Conservation (phyloP, 2,329 filamentous ascomycete species). For the Neoascochyta sp. region DNA sequence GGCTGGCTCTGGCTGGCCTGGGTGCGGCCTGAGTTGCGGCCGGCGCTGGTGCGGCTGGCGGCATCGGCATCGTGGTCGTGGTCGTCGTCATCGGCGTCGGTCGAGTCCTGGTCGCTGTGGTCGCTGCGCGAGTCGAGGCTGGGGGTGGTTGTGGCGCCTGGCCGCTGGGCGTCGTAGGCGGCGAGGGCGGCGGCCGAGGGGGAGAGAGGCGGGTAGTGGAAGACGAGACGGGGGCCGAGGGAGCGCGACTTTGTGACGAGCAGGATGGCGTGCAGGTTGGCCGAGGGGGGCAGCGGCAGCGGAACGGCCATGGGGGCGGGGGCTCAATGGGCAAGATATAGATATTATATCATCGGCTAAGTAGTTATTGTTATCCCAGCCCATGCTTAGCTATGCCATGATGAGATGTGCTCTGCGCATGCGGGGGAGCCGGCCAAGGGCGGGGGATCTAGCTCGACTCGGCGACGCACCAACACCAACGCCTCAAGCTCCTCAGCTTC, state of each 20-base stretch:
- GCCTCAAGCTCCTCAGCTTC: background rate
- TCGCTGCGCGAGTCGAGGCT: slow-evolving; percentile 33
- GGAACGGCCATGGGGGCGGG: too few relatives aligned
- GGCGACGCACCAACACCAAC: slow-evolving; percentile 1
- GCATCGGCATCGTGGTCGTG: slow-evolving; percentile 32
- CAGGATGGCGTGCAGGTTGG: slow-evolving; percentile 40
- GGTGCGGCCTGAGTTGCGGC: slow-evolving; percentile 29
- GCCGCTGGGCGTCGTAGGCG: slow-evolving; percentile 29
- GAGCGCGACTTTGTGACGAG: slow-evolving; percentile 40
- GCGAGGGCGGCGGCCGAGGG: slow-evolving; percentile 34
- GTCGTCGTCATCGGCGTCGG: slow-evolving; percentile 31
- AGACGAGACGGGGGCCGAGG: slow-evolving; percentile 40
- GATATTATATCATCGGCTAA: too few relatives aligned
- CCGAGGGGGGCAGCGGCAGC: slow-evolving; percentile 33
- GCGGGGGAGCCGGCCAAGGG: too few relatives aligned
- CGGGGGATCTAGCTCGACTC: slow-evolving; percentile 1
- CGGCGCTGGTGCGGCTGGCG: slow-evolving; percentile 34
- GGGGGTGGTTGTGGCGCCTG: slow-evolving; percentile 34
- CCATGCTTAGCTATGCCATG: too few relatives aligned
- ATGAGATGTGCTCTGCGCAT: too few relatives aligned
- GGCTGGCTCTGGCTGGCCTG: slow-evolving; percentile 18
- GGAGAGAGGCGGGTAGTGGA: slow-evolving; percentile 42
- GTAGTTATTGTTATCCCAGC: too few relatives aligned
- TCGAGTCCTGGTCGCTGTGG: slow-evolving; percentile 39
- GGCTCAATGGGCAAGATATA: too few relatives aligned